Evolutionary conservation across 2,329 filamentous ascomycete genomes (phyloP).

Genomic region (Colletotrichum sp.): DNA sequence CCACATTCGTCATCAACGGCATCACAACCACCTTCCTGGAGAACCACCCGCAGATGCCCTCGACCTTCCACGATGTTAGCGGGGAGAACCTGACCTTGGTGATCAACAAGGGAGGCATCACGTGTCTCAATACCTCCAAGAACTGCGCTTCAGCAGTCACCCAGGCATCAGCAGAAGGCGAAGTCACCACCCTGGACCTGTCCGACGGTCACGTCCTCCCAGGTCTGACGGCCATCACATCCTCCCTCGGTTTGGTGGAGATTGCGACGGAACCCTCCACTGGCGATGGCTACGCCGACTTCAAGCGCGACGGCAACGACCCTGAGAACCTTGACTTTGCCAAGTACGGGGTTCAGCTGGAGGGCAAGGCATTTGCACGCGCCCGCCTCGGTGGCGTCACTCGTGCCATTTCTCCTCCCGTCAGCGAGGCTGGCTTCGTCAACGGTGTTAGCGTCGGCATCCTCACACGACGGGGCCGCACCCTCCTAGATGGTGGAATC

Average conservation of each 20-base stretch:
- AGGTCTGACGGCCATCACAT: slow-evolving; percentile 54
- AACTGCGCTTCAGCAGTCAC: slow-evolving; percentile 9
- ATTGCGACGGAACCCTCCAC: slow-evolving; percentile 50
- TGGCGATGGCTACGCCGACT: slow-evolving; percentile 47
- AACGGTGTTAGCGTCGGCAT: slow-evolving; percentile 48
- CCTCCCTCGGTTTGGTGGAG: slow-evolving; percentile 53
- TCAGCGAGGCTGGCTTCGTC: slow-evolving; percentile 32
- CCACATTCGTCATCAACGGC: slow-evolving; percentile 40
- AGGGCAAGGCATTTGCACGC: slow-evolving; percentile 43
- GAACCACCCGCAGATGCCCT: slow-evolving; percentile 14
- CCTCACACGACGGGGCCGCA: slow-evolving; percentile 39
- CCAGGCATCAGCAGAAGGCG: slow-evolving; percentile 33
- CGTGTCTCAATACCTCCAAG: slow-evolving; percentile 36
- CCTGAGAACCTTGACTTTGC: slow-evolving; percentile 38
- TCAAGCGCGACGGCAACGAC: slow-evolving; percentile 27
- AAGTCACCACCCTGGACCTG: slow-evolving; percentile 38
- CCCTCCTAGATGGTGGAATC: slow-evolving; percentile 43
- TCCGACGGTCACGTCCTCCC: slow-evolving; percentile 52
- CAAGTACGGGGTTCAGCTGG: slow-evolving; percentile 45
- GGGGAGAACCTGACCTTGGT: slow-evolving; percentile 39
- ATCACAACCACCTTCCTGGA: slow-evolving; percentile 40
- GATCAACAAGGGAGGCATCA: slow-evolving; percentile 41
- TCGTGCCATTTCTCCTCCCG: slow-evolving; percentile 44
- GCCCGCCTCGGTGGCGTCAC: slow-evolving; percentile 50
- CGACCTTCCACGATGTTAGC: slow-evolving; percentile 1